Base-by-base conservation (phyloP, 495 filamentous ascomycete species). In the Aspergillus sclerotioniger region DNA sequence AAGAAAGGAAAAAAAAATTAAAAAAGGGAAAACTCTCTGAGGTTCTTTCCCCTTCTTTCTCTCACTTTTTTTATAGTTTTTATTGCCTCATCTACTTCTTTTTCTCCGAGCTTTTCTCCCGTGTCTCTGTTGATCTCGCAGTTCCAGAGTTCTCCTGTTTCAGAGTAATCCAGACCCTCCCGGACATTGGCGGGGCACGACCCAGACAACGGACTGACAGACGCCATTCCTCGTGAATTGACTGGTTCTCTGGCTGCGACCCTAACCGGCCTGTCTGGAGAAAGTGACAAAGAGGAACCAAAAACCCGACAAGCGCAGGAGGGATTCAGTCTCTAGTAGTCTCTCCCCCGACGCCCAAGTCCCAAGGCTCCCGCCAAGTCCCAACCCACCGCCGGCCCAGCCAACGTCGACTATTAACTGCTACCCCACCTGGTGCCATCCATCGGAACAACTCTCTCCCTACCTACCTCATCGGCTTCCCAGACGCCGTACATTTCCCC, bases 401-500 rank as follows among this genome's bases (percentile, higher is more conserved):
- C 28, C 15, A n/a, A 15, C 20, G 20, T 28, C 15, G 9, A 50
- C 47, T 50, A 49, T 49, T 49, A 31, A 6, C 29, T 49, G 29
- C 21, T n/a, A 50, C 47, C 47, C 47, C 47, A 50, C 47, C 47
- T 28, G 47, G 47, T 41, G 37, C 37, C 37, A 41, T 41, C 37
- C 37, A 41, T 50, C 47, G 47, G 47, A 50, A 50, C 47, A 50
- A 50, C 47, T 50, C 47, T 28, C 47, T 31, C 47, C 31, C 28
- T 31, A 20, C 47, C 47, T 49, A 21, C 37, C 37, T n/a, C 37
- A 41, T 41, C 37, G 37, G 37, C 12, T 13, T 41, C 5, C 37
- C 37, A 41, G n/a, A 9, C 37, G 37, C 12, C 6, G 37, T 41
- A 41, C 37, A 12, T 53, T 53, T 53, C 39, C 39, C 51, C 51